Percentiles rank a stretch among this genome's conserved stretches.
Conservation (phyloP, 176 grass and related monocot species). For the Secale cereale region DNA sequence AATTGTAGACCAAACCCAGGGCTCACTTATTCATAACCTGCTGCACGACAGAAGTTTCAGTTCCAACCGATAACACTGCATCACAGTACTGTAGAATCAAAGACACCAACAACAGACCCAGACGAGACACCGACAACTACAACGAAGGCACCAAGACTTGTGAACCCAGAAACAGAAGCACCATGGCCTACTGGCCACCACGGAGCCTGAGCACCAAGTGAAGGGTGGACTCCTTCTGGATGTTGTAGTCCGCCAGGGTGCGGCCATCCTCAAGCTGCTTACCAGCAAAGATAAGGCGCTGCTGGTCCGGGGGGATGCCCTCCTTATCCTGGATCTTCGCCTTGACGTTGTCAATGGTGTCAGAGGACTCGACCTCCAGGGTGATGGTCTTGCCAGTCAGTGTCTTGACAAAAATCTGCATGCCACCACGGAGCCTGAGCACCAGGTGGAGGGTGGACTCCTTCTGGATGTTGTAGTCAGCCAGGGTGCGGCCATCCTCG, state of each 20-base stretch:
- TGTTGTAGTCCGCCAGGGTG: slow-evolving; percentile 54
- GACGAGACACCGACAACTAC: not conserved
- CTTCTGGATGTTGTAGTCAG: slow-evolving; percentile 80
- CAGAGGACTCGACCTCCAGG: slow-evolving; percentile 34
- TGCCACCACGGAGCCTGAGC: slow-evolving; percentile 17
- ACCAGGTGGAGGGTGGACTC: slow-evolving; percentile 68
- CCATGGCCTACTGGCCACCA: slow-evolving; percentile 15
- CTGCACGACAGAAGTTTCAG: no score
- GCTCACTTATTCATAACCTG: no score
- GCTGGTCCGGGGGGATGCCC: slow-evolving; percentile 60
- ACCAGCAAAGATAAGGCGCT: slow-evolving; percentile 40
- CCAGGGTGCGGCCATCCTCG: slow-evolving; percentile 52
- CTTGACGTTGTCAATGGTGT: slow-evolving; percentile 75
- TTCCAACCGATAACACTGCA: no score
- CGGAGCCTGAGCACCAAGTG: slow-evolving; percentile 46
- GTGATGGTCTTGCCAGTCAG: slow-evolving; percentile 78
- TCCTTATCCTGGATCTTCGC: slow-evolving; percentile 82
- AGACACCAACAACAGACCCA: no score
- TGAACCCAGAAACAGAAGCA: slow-evolving; percentile 13
- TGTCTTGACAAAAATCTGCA: slow-evolving; percentile 78
- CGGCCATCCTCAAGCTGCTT: slow-evolving; percentile 69
- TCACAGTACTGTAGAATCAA: no score
- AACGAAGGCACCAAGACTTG: not conserved
- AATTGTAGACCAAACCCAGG: no score
- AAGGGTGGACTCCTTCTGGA: slow-evolving; percentile 70